phyloP scores from a whole-genome alignment of 257 asterid genomes.

The Fraxinus pennsylvanica region DNA sequence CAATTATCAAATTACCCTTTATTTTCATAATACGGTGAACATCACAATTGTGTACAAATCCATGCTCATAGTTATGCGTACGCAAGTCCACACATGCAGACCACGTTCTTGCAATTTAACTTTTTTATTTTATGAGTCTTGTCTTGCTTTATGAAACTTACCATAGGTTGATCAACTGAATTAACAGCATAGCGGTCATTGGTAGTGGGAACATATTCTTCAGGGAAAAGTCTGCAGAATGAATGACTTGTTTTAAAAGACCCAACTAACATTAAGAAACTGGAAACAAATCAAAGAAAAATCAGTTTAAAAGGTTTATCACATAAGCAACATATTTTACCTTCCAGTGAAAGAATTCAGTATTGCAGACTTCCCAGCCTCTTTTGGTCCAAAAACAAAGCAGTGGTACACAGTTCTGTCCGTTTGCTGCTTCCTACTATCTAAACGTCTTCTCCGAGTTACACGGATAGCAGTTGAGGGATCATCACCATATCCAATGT shows the following conservation, averaged over 20 bases:
- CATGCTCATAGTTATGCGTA: background rate
- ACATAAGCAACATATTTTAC: conserved; percentile 39
- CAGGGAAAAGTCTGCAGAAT: conserved; percentile 67
- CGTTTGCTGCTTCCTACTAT: conserved; percentile 86
- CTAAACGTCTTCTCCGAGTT: conserved; percentile 83
- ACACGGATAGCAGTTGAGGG: conserved; percentile 76
- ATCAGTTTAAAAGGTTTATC: conserved; percentile 6
- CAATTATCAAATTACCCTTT: background rate
- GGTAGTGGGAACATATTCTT: conserved; percentile 66
- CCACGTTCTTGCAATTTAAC: background rate
- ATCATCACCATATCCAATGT: conserved; percentile 88
- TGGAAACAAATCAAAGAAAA: conserved; percentile 2
- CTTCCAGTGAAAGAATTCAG: conserved; percentile 79
- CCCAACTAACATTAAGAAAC: conserved; percentile 11
- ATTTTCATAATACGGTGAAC: background rate
- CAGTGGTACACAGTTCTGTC: conserved; percentile 84
- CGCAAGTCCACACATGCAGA: conserved; percentile 12
- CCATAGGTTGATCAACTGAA: conserved; percentile 62
- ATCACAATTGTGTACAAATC: background rate
- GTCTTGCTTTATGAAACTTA: conserved; percentile 37
- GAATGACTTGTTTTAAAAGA: conserved; percentile 16
- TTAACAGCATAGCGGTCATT: conserved; percentile 66
- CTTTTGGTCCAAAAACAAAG: conserved; percentile 91
- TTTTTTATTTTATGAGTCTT: conserved; percentile 1
- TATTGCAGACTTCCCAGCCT: conserved; percentile 84